A percentile compares a stretch with the other conserved stretches of the same genome.
phyloP scores from a whole-genome alignment of 2,329 filamentous ascomycete species.

The Botrytis cinerea region DNA sequence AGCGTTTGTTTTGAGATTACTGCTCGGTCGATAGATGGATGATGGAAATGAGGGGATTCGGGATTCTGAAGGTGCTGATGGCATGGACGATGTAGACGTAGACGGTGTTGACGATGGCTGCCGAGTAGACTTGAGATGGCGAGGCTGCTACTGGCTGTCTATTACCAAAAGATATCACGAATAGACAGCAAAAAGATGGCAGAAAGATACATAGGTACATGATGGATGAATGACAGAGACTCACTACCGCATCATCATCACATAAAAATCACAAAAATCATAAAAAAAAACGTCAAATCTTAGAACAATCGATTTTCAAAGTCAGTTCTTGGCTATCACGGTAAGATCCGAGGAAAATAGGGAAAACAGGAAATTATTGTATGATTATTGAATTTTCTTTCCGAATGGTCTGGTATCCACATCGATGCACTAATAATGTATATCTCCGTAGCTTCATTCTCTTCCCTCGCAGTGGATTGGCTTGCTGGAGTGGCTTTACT shows the following conservation, averaged over 20 bases:
- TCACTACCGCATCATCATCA: not conserved
- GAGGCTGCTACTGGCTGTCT: not conserved
- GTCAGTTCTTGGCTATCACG: not conserved
- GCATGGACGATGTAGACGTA: not conserved
- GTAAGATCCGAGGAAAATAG: constrained; percentile 17
- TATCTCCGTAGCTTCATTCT: constrained; percentile 19
- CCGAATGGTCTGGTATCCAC: constrained; percentile 6
- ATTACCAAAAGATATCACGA: not conserved
- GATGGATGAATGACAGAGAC: not conserved
- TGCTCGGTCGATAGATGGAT: not conserved
- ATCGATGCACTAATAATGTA: not conserved
- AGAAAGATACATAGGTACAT: too few relatives aligned
- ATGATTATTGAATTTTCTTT: constrained; percentile 5
- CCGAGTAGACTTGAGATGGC: not conserved
- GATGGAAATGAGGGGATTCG: not conserved
- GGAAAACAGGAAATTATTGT: constrained; percentile 1
- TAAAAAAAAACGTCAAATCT: not conserved
- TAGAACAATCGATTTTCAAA: not conserved
- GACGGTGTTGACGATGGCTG: not conserved
- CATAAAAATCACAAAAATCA: too few relatives aligned
- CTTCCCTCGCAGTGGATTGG: not conserved
- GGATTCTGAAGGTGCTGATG: not conserved
- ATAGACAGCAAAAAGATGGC: not conserved
- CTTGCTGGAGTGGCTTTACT: not conserved
- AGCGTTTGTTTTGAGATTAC: not conserved